Percentiles rank a stretch among this genome's conserved stretches.
phyloP scores from a whole-genome alignment of 257 asterid genomes.

The Schizonepeta tenuifolia region DNA sequence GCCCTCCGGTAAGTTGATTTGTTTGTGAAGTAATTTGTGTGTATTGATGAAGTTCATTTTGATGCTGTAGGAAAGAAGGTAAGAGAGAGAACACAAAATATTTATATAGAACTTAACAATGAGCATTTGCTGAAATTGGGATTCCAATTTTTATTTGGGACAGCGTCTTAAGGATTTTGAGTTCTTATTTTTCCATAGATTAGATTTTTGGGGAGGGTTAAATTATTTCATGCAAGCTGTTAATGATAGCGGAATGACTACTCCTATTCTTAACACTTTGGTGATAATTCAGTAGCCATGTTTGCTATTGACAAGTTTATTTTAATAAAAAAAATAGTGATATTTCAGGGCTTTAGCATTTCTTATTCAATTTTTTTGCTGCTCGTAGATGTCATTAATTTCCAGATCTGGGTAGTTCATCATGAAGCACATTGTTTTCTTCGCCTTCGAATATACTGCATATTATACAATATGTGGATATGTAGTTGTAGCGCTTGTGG shows the following conservation, averaged over 20 bases:
- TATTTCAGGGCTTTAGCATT: too few relatives aligned
- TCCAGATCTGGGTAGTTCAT: background rate
- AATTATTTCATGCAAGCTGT: background rate
- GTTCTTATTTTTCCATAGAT: background rate
- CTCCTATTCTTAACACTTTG: too few relatives aligned
- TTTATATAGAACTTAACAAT: background rate
- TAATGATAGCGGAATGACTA: too few relatives aligned
- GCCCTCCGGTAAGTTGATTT: too few relatives aligned
- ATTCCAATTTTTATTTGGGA: background rate
- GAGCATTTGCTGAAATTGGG: slow-evolving; percentile 10
- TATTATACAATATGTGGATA: background rate
- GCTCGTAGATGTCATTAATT: slow-evolving; percentile 18
- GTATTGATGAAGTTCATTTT: too few relatives aligned
- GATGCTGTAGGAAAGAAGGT: too few relatives aligned
- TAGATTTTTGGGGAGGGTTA: slow-evolving; percentile 14
- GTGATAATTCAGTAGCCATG: background rate
- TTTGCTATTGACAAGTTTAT: too few relatives aligned
- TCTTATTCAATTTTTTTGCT: too few relatives aligned
- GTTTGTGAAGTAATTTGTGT: too few relatives aligned
- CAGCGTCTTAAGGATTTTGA: slow-evolving; percentile 4
- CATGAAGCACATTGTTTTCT: slow-evolving; percentile 11
- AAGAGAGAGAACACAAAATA: too few relatives aligned
- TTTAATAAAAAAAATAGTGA: too few relatives aligned
- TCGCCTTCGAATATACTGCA: too few relatives aligned
- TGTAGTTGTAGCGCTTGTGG: background rate